Evolutionary conservation across 116 monocot species (phyloP).

Genomic region (Iris pallida): DNA sequence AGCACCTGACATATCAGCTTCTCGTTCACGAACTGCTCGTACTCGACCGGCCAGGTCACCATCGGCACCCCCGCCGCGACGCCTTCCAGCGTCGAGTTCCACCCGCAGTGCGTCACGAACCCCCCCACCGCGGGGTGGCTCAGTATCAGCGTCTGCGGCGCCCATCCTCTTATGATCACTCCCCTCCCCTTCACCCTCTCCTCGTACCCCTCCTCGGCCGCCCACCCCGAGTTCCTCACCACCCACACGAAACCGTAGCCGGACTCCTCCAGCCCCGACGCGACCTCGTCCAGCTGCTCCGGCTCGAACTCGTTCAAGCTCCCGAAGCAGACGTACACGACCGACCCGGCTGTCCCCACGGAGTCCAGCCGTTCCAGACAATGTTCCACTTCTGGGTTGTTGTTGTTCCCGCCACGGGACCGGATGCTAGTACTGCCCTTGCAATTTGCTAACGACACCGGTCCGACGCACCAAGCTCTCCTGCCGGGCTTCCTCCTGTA

Average conservation of each 20-base stretch:
- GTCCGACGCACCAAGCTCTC: conserved; percentile 25
- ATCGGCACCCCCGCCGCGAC: background rate
- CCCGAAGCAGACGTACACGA: conserved; percentile 7
- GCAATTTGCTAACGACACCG: conserved; percentile 24
- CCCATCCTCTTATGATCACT: background rate
- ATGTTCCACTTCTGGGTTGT: background rate
- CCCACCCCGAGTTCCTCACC: background rate
- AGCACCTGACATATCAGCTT: background rate
- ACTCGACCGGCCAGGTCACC: background rate
- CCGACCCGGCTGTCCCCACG: background rate
- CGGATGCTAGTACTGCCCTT: too few species aligned
- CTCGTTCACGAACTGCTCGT: background rate
- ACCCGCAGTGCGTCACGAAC: conserved; percentile 56
- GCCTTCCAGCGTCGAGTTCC: conserved; percentile 24
- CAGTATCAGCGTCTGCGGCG: background rate
- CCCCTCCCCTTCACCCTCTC: background rate
- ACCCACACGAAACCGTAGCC: conserved; percentile 1
- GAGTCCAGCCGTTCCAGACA: background rate
- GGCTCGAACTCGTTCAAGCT: conserved; percentile 1
- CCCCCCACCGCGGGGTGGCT: conserved; percentile 9
- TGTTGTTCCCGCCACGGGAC: background rate
- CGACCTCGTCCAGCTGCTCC: conserved; percentile 6
- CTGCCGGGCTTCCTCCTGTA: background rate
- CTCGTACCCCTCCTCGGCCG: too few species aligned
- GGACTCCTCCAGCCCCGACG: background rate